Percentiles rank a stretch among this genome's conserved stretches.
phyloP scores from a whole-genome alignment of 2,329 filamentous ascomycete species.

The Myriosclerotinia scirpicola region DNA sequence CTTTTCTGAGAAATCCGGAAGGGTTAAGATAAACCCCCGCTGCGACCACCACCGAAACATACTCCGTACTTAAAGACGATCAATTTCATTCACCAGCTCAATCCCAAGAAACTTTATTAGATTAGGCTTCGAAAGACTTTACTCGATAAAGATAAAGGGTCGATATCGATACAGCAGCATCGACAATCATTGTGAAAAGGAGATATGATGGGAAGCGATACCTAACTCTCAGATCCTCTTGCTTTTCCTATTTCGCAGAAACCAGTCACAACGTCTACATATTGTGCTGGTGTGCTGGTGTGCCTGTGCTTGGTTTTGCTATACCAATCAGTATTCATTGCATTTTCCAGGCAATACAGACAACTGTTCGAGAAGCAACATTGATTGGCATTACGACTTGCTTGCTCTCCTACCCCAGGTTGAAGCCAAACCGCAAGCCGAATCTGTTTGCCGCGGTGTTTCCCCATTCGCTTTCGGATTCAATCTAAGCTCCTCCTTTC shows the following conservation, averaged over 20 bases:
- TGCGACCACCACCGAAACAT: too few species aligned
- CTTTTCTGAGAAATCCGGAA: neutral
- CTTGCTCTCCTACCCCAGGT: too few species aligned
- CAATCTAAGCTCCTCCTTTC: neutral
- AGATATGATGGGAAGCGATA: too few species aligned
- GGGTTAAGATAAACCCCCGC: neutral
- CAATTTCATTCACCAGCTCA: neutral
- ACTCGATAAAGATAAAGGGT: neutral
- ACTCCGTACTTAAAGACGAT: neutral
- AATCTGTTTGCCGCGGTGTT: neutral
- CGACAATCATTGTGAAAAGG: neutral
- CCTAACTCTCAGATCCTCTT: too few species aligned
- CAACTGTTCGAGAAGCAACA: neutral
- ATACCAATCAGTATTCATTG: too few species aligned
- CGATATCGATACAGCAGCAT: neutral
- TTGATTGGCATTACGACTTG: neutral
- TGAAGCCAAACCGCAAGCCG: neutral
- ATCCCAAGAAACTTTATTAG: conserved; percentile 1
- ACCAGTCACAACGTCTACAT: too few species aligned
- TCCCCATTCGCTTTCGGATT: neutral
- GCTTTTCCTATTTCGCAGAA: too few species aligned
- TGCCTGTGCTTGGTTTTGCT: too few species aligned
- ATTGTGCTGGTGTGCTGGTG: too few species aligned
- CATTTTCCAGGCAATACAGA: neutral
- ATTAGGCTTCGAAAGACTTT: neutral